phyloP scores from a whole-genome alignment of 306 rosid genomes.

The Hylodesmum podocarpum region DNA sequence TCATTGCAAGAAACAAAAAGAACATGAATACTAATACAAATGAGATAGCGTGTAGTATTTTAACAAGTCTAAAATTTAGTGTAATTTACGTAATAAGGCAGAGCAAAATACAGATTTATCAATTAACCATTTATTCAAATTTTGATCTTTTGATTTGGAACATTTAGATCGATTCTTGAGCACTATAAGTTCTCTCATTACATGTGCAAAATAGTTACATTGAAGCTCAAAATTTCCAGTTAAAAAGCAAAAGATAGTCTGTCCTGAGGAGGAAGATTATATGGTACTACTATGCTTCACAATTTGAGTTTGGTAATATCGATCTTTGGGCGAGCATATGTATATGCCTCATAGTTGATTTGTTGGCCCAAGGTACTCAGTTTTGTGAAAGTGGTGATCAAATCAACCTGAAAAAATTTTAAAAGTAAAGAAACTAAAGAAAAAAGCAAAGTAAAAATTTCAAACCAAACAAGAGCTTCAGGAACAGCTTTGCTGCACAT shows the following conservation, averaged over 20 bases:
- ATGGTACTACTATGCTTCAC: conserved; percentile 33
- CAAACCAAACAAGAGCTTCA: conserved; percentile 17
- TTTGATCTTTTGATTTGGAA: background rate
- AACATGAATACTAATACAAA: no score
- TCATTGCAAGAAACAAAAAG: no score
- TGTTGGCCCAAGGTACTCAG: conserved; percentile 77
- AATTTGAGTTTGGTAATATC: conserved; percentile 81
- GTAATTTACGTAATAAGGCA: no score
- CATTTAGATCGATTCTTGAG: background rate
- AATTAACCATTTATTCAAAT: background rate
- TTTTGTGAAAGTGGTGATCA: conserved; percentile 81
- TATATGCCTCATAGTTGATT: conserved; percentile 86
- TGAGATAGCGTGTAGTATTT: no score
- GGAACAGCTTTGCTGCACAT: background rate
- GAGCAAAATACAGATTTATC: no score
- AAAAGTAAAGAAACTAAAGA: background rate
- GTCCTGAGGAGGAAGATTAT: background rate
- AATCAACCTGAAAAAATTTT: conserved; percentile 81
- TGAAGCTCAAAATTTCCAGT: background rate
- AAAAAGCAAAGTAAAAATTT: conserved; percentile 12
- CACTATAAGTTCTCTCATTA: background rate
- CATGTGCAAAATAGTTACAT: conserved; percentile 10
- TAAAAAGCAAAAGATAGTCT: background rate
- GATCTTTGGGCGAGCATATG: conserved; percentile 60
- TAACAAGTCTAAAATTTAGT: no score